Evolutionary conservation across 441 rosid genomes (phyloP), one percentile per base, ranked within the genome.

Genomic region (Melastoma candidum): DNA sequence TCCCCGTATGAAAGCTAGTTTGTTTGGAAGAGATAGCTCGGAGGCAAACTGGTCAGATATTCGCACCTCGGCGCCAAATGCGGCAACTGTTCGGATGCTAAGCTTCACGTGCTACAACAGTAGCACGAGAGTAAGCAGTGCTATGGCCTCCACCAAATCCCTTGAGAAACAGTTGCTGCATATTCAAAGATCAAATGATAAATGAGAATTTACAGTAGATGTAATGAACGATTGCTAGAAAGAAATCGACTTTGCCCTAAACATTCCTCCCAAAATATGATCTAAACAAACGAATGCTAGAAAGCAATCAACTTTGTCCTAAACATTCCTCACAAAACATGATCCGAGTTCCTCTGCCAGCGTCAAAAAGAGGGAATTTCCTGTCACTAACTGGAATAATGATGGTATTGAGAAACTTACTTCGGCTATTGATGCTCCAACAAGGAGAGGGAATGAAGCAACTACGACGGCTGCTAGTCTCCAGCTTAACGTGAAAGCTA

Each of bases 81-180:
- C 81, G 60, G 87, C 90, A 2, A 90, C 82, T 0, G 87, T 86
- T 0, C 94, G 82, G 47, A 90, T 78, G 69, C 82, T 90, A 13
- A 70, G 94, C 89, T 73, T 86, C 97, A 11, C 90, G 77, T 0
- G 95, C 97, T 69, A 90, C 54, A 5, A 81, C 48, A 51, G 80
- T 82, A 60, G 95, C 97, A 58, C 62, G 75, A 12, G 85, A 57
- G 64, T 90, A 86, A 39, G 81, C 77, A 3, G 48, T 57, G 54
- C 72, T 64, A 69, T 84, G 84, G 61, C 83, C 84, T 66, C 95
- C 95, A 51, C 90, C 94, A 24, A 90, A 90, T 26, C 97, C 97
- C 67, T 84, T 82, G 22, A 86, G 79, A 72, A 90, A 90, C n/a
- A 86, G 64, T 84, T 82, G 89, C 95, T 84, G 79, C 46, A 68